A percentile compares a stretch with the other conserved stretches of the same genome.
Evolutionary conservation across 164 flowering plant species (phyloP).

Genomic region (Macadamia tetraphylla): DNA sequence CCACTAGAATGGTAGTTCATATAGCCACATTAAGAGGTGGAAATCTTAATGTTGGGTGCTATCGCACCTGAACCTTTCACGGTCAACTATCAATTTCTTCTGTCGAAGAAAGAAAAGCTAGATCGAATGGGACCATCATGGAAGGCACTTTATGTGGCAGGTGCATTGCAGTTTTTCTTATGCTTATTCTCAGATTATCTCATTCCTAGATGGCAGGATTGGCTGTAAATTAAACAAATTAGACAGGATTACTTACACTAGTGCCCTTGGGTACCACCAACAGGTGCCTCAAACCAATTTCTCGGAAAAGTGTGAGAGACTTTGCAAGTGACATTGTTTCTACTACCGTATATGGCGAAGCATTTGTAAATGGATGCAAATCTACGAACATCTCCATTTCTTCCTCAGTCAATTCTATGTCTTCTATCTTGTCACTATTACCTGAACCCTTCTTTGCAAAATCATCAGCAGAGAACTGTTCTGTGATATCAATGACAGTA

Average conservation of each 20-base stretch:
- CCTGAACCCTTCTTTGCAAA: slow-evolving; percentile 80
- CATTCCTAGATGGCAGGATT: not conserved
- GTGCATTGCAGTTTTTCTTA: not conserved
- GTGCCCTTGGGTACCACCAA: slow-evolving; percentile 72
- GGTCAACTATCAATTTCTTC: too few species aligned
- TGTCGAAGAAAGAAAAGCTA: too few species aligned
- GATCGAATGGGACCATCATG: too few species aligned
- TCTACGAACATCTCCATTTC: slow-evolving; percentile 91
- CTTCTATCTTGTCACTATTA: slow-evolving; percentile 45
- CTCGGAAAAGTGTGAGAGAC: slow-evolving; percentile 74
- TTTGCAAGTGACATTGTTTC: slow-evolving; percentile 94
- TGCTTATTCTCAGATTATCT: not conserved
- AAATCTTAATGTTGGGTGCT: too few species aligned
- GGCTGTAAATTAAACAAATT: not conserved
- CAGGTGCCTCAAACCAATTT: slow-evolving; percentile 83
- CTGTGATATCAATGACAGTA: slow-evolving; percentile 24
- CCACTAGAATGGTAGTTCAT: too few species aligned
- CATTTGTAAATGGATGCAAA: slow-evolving; percentile 77
- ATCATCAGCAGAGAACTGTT: slow-evolving; percentile 48
- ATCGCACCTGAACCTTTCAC: too few species aligned
- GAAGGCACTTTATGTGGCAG: too few species aligned
- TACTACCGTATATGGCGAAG: slow-evolving; percentile 87
- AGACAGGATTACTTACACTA: slow-evolving; percentile 42
- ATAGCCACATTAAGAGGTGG: too few species aligned
- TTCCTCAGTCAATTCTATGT: slow-evolving; percentile 57